Evolutionary conservation across 2,329 filamentous ascomycete species (phyloP).

Genomic region (Colletotrichum caudatum): DNA sequence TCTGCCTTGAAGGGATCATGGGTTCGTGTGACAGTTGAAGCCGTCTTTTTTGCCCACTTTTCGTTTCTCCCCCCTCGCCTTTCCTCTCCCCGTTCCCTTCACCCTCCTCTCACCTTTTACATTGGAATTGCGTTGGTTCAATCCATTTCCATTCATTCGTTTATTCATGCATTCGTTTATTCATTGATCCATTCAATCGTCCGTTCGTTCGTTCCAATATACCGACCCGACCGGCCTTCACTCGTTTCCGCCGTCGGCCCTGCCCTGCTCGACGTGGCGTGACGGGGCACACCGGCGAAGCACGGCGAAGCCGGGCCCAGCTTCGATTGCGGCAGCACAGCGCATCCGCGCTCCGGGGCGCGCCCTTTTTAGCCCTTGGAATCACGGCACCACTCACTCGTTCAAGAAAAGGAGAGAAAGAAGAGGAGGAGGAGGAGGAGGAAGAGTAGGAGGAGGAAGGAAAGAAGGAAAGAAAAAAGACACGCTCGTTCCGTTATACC

Average conservation of each 20-base stretch:
- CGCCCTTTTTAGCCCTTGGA: constrained; percentile 8
- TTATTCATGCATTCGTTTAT: constrained; percentile 7
- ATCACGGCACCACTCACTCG: constrained; percentile 25
- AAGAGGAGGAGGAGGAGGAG: too few species aligned
- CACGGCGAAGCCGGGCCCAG: constrained; percentile 15
- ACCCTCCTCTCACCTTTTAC: not conserved
- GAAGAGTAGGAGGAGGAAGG: not conserved
- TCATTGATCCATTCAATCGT: not conserved
- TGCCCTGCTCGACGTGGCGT: constrained; percentile 3
- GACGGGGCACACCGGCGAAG: not conserved
- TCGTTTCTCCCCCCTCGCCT: constrained; percentile 26
- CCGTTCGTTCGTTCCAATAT: not conserved
- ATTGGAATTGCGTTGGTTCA: constrained; percentile 18
- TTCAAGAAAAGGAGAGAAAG: not conserved
- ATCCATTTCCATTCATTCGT: constrained; percentile 8
- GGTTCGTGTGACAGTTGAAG: constrained; percentile 24
- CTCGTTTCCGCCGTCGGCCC: constrained; percentile 18
- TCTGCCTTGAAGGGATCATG: constrained; percentile 29
- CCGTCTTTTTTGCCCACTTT: constrained; percentile 26
- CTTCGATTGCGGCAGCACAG: constrained; percentile 14
- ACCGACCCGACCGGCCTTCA: constrained; percentile 17
- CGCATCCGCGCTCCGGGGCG: constrained; percentile 18
- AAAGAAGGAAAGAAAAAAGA: not conserved
- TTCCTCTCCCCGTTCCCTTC: not conserved
- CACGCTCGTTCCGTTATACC: constrained; percentile 16